These are phyloP conservation scores for Chlamydomonas sp. DNA, from an alignment of 139 green algal species.

Conservation along the genomic window DNA sequence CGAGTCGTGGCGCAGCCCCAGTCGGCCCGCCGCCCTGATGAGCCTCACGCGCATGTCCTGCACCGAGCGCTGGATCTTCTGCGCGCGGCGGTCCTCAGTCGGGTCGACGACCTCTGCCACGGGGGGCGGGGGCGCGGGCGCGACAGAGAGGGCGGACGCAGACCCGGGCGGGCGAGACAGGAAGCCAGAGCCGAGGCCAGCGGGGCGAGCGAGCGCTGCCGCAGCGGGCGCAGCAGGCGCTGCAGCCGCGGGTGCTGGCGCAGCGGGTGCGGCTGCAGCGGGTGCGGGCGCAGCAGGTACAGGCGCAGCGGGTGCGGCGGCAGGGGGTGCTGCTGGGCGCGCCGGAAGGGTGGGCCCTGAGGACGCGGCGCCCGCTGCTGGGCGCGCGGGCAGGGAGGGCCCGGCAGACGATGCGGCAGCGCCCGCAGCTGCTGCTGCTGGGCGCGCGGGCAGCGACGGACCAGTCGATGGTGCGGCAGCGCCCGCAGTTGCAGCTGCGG, in stretches of 20 bases:
- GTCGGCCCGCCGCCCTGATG: constrained; percentile 29
- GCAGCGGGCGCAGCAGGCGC: background rate
- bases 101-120: constrained; percentile 25
- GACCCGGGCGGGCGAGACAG: background rate
- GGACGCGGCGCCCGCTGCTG: background rate
- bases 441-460: constrained; percentile 5
- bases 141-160: background rate
- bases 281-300: background rate
- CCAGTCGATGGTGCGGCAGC: background rate
- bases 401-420: background rate
- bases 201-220: background rate
- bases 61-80: constrained; percentile 24
- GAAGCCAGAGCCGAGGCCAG: background rate
- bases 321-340: background rate
- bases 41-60: constrained; percentile 38
- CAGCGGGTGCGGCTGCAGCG: background rate
- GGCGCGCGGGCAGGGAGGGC: background rate
- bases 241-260: constrained; percentile 4
- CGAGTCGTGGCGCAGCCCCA: constrained; percentile 30
- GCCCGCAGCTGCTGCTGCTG: constrained; percentile 2
- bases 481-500: background rate
- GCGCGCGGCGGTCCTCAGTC: constrained; percentile 22
- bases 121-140: constrained; percentile 2
- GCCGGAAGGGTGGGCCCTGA: background rate
- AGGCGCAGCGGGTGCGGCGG: background rate